Base-by-base conservation (phyloP, 352 stramenopile species). In the Blastocystis sp. region DNA sequence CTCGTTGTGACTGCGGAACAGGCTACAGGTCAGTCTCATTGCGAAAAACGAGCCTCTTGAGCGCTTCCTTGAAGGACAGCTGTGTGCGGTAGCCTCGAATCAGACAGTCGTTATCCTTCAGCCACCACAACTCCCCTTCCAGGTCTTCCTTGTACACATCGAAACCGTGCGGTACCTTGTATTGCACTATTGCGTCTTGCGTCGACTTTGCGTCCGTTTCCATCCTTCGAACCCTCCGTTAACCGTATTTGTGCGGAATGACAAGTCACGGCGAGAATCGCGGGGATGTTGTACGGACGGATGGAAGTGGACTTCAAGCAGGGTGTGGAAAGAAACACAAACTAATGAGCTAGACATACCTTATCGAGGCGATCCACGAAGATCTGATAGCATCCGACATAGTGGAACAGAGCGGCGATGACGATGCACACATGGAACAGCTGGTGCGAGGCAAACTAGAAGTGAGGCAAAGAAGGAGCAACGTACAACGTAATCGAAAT, bases 401-500 rank as follows among this genome's bases (percentile, higher is more conserved):
- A 69, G 14, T 69, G 62, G 62, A 69, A 69, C 7, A 69, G 40
- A 69, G 62, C 62, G 7, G 62, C 62, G 1, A 69, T 45, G 7
- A 69, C 62, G 40, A 69, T 69, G 40, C 62, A 69, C 40, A 69
- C 40, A 14, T 69, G 62, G 62, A 69, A 69, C 40, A 69, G 40
- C 11, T 69, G 34, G 40, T 69, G 62, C 34, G 28, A 45, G 14
- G 62, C 62, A 69, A 69, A 69, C 62, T 69, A 69, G 1, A 14
- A 60, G 66, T 70, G 3, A 84, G 28, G 3, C 10, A 2, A 0
- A 62, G 14, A 28, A 53, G 7, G 2, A 43, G 78, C n/a, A 34
- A 78, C 53, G 23, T 88, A 88, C 78, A 52, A 88, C 64, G 66
- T 88, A 88, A 52, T 88, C 78, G 62, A 88, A 88, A 23, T 88